phyloP scores from a whole-genome alignment of 441 rosid species.

The Bruguiera hainesii region DNA sequence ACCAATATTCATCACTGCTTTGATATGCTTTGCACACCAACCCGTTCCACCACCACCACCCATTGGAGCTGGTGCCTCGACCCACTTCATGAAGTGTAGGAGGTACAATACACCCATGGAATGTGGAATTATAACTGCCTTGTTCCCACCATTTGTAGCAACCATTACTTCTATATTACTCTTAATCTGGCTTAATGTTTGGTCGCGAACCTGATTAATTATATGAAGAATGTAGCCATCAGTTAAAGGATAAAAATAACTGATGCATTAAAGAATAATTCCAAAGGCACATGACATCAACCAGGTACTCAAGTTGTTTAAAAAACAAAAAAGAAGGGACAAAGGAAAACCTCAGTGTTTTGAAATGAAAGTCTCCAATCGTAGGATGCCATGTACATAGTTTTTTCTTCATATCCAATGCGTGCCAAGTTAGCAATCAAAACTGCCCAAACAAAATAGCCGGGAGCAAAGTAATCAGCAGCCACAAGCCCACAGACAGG shows the following conservation, averaged over 20 bases:
- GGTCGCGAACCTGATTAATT: slow-evolving; percentile 77
- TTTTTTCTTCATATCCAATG: slow-evolving; percentile 95
- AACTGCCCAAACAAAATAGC: slow-evolving; percentile 99
- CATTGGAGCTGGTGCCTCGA: slow-evolving; percentile 96
- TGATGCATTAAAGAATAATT: slow-evolving; percentile 6
- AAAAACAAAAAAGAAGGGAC: background rate
- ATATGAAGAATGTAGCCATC: slow-evolving; percentile 4
- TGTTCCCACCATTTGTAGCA: slow-evolving; percentile 71
- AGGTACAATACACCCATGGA: slow-evolving; percentile 96
- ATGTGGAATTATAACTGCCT: slow-evolving; percentile 90
- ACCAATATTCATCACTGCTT: slow-evolving; percentile 90
- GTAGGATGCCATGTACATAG: slow-evolving; percentile 94
- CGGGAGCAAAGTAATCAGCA: slow-evolving; percentile 97
- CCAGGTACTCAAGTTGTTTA: slow-evolving; percentile 11
- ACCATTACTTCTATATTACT: slow-evolving; percentile 87
- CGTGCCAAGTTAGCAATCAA: slow-evolving; percentile 90
- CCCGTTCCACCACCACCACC: slow-evolving; percentile 96
- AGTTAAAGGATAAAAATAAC: background rate
- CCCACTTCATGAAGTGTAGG: slow-evolving; percentile 99
- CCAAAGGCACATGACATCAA: background rate
- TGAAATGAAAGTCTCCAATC: slow-evolving; percentile 98
- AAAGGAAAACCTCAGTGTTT: slow-evolving; percentile 69
- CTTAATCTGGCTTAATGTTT: slow-evolving; percentile 80
- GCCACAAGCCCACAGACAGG: slow-evolving; percentile 95
- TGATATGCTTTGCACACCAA: slow-evolving; percentile 94